Conservation (phyloP, 1,284 basidiomycete genomes). For the Papiliotrema nemorosa region DNA sequence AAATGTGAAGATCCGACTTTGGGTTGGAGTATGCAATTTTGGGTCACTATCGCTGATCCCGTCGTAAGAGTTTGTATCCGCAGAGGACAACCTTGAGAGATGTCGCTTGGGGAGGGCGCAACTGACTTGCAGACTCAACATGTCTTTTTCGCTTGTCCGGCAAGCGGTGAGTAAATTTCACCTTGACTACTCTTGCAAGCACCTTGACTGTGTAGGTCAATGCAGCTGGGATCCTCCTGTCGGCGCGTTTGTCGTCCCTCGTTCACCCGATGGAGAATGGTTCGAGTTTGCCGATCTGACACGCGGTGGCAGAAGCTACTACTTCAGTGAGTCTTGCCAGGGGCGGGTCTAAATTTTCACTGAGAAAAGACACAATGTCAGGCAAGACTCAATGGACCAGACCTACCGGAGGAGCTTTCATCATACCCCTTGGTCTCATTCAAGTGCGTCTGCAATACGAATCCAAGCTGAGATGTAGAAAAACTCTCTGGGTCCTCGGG, state of each 20-base stretch:
- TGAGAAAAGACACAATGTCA: conserved; percentile 60
- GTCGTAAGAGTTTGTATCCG: conserved; percentile 22
- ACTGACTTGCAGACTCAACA: conserved; percentile 60
- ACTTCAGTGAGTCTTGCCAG: conserved; percentile 61
- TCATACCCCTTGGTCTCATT: conserved; percentile 83
- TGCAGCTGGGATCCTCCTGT: conserved; percentile 88
- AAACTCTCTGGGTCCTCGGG: conserved; percentile 18
- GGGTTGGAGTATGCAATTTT: conserved; percentile 46
- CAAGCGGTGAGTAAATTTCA: conserved; percentile 41
- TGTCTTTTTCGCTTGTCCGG: conserved; percentile 87
- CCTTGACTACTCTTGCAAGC: neutral
- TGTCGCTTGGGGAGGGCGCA: neutral
- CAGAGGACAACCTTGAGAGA: neutral
- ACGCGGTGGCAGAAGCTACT: conserved; percentile 76
- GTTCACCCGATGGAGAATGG: conserved; percentile 83
- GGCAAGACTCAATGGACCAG: conserved; percentile 85
- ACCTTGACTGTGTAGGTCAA: conserved; percentile 62
- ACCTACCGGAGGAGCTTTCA: conserved; percentile 65
- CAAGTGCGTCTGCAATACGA: conserved; percentile 51
- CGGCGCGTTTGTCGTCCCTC: conserved; percentile 87
- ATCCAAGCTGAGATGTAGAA: conserved; percentile 48
- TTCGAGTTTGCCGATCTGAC: conserved; percentile 85
- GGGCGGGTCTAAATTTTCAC: too few species aligned
- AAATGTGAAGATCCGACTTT: conserved; percentile 41
- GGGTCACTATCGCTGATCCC: conserved; percentile 49